Evolutionary conservation across 495 filamentous ascomycete species (phyloP).

Genomic region (Lepidopterella palustris): DNA sequence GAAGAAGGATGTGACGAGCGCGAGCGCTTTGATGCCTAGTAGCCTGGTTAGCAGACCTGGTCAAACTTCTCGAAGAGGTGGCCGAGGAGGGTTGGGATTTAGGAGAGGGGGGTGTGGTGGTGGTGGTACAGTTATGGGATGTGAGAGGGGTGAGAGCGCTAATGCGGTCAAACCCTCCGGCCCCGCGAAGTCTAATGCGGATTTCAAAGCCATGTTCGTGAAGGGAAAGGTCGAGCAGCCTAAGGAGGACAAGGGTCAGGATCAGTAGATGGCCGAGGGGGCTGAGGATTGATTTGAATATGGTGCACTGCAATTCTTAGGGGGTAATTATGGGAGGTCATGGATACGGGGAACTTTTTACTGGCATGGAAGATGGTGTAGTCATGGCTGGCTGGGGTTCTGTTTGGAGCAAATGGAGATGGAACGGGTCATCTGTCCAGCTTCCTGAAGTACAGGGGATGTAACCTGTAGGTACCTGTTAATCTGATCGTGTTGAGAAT

Average conservation of each 20-base stretch:
- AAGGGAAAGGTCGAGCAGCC: background rate
- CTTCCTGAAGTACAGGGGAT: too few species aligned
- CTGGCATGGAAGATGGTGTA: too few species aligned
- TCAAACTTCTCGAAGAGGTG: slow-evolving; percentile 31
- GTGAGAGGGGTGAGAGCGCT: background rate
- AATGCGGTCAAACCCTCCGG: slow-evolving; percentile 20
- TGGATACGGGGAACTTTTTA: too few species aligned
- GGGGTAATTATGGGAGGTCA: too few species aligned
- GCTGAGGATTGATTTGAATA: too few species aligned
- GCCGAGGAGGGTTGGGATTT: slow-evolving; percentile 31
- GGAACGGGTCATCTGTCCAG: too few species aligned
- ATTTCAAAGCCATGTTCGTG: slow-evolving; percentile 76
- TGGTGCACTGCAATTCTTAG: too few species aligned
- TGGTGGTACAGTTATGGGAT: slow-evolving; percentile 2
- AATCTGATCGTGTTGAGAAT: too few species aligned
- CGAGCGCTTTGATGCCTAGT: background rate
- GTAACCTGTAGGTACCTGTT: too few species aligned
- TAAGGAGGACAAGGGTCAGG: background rate
- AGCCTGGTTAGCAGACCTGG: slow-evolving; percentile 30
- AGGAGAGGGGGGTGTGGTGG: slow-evolving; percentile 22
- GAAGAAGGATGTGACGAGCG: slow-evolving; percentile 40
- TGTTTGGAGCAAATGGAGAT: too few species aligned
- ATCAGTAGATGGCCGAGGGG: background rate
- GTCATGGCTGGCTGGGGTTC: too few species aligned
- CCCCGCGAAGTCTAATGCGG: slow-evolving; percentile 68